Conservation (phyloP, 305 asterid genomes). For the Solanum aculeatissimum region DNA sequence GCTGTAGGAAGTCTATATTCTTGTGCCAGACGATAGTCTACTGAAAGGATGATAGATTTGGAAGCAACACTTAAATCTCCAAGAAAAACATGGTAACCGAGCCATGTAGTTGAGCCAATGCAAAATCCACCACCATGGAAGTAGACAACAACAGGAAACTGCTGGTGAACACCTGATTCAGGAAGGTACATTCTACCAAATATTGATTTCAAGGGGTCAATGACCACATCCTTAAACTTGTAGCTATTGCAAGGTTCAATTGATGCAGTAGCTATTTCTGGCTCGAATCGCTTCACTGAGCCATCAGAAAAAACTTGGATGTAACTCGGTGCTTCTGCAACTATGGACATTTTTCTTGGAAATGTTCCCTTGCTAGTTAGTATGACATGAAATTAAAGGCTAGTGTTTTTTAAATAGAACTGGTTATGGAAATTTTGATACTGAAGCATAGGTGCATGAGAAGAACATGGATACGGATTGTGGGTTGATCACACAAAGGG, state of each 20-base stretch:
- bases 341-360: constrained; percentile 36
- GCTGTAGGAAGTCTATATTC: constrained; percentile 69
- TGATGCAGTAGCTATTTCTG: constrained; percentile 17
- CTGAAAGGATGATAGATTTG: constrained; percentile 33
- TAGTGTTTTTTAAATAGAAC: neutral
- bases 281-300: constrained; percentile 32
- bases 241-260: constrained; percentile 17
- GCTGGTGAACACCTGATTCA: neutral
- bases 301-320: constrained; percentile 61
- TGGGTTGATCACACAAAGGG: neutral
- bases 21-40: constrained; percentile 71
- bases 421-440: neutral
- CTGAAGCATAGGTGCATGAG: neutral
- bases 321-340: constrained; percentile 44
- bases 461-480: neutral
- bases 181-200: constrained; percentile 40
- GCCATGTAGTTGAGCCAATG: constrained; percentile 75
- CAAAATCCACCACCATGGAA: constrained; percentile 93
- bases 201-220: constrained; percentile 27
- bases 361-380: neutral
- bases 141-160: constrained; percentile 43
- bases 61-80: constrained; percentile 40
- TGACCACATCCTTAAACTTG: constrained; percentile 41
- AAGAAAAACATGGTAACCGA: constrained; percentile 58
- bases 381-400: neutral